Evolutionary conservation across 1,284 basidiomycete species (phyloP).

Genomic region (Laetiporus sulphureus): DNA sequence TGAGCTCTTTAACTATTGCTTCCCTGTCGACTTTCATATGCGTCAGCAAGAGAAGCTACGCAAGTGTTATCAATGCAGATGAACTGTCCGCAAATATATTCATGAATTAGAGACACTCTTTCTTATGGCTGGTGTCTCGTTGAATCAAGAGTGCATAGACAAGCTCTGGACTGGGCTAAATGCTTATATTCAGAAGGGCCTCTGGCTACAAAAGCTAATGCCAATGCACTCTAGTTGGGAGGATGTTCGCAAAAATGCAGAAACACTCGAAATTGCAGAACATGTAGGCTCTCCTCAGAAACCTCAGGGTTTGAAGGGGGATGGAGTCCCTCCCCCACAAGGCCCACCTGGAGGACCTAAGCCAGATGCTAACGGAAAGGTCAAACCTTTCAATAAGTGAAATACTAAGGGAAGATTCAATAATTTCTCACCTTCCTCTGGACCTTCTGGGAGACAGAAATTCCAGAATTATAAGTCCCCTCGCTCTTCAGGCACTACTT

Average conservation of each 20-base stretch:
- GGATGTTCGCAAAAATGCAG: constrained; percentile 3
- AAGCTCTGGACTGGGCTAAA: constrained; percentile 8
- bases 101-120: constrained; percentile 8
- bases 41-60: constrained; percentile 1
- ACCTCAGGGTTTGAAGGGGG: background rate
- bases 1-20: constrained; percentile 7
- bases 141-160: constrained; percentile 3
- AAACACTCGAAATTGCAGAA: constrained; percentile 6
- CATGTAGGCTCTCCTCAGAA: background rate
- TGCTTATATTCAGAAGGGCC: constrained; percentile 1
- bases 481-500: background rate
- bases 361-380: background rate
- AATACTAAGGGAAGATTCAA: background rate
- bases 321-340: background rate
- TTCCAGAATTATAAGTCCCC: background rate
- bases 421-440: background rate
- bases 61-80: background rate
- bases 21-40: constrained; percentile 4
- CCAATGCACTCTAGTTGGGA: constrained; percentile 2
- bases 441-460: too few relatives aligned
- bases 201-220: constrained; percentile 5
- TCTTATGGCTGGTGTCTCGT: background rate
- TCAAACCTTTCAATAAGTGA: background rate
- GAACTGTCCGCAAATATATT: constrained; percentile 7
- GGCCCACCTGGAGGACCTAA: background rate